Conservation (phyloP, 208 protist genomes). For the Leishmania tropica region DNA sequence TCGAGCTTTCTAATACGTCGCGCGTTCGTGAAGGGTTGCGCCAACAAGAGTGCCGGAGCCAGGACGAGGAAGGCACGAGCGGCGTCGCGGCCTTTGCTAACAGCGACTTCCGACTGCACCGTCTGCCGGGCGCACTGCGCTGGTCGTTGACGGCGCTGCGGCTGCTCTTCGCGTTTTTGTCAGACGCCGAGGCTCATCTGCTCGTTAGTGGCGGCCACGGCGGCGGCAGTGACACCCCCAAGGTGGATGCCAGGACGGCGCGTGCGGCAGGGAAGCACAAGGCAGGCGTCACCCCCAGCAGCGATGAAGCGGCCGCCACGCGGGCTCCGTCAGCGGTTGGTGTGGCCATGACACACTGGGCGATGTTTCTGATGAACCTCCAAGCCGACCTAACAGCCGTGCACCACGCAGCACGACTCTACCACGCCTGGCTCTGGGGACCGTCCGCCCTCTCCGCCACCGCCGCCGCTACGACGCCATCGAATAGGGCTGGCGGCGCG, state of each 20-base stretch:
- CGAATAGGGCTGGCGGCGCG: not conserved
- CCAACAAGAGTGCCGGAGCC: not conserved
- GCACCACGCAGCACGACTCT: conserved; percentile 29
- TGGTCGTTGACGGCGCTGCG: conserved; percentile 26
- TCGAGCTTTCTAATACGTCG: conserved; percentile 20
- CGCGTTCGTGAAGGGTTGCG: conserved; percentile 21
- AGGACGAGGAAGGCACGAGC: conserved; percentile 1
- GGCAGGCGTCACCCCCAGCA: not conserved
- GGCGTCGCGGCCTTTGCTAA: conserved; percentile 4
- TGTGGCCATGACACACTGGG: conserved; percentile 38
- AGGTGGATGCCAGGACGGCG: not conserved
- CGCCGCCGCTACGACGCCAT: not conserved
- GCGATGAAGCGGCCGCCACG: conserved; percentile 1
- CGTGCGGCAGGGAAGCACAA: not conserved
- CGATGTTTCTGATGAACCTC: conserved; percentile 26
- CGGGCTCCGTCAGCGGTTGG: conserved; percentile 25
- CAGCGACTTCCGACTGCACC: conserved; percentile 20
- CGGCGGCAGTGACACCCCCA: not conserved
- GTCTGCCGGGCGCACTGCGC: conserved; percentile 28
- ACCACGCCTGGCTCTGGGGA: conserved; percentile 32
- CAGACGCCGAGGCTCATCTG: conserved; percentile 14
- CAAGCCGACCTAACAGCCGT: conserved; percentile 23
- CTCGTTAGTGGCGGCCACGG: not conserved
- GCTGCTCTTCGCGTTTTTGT: conserved; percentile 24
- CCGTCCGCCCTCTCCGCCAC: not conserved